Evolutionary conservation across 208 protist genomes (phyloP).

Genomic region (Acanthamoeba polyphaga): DNA sequence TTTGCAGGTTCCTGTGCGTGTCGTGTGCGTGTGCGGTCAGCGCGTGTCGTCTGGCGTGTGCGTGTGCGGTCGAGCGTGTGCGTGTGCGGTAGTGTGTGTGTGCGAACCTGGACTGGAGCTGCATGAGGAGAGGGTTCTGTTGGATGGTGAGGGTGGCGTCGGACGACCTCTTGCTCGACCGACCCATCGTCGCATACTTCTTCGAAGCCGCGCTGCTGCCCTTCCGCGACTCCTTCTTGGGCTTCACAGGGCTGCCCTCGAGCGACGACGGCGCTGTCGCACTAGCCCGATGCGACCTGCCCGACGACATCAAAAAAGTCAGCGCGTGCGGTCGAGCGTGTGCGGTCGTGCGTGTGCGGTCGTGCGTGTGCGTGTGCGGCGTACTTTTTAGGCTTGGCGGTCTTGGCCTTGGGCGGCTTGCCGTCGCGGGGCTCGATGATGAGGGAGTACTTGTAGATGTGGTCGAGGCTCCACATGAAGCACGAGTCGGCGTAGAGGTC

Average conservation of each 20-base stretch:
- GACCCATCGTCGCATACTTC: conserved; percentile 40
- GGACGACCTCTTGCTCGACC: background rate
- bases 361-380: background rate
- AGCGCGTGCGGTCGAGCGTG: background rate
- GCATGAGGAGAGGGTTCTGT: conserved; percentile 49
- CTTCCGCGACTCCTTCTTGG: conserved; percentile 35
- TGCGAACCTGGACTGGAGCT: conserved; percentile 17
- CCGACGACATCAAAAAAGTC: background rate
- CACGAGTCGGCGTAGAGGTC: conserved; percentile 14
- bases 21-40: background rate
- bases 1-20: background rate
- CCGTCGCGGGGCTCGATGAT: conserved; percentile 25
- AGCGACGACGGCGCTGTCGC: background rate
- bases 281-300: background rate
- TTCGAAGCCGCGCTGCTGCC: background rate
- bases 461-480: conserved; percentile 36
- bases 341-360: background rate
- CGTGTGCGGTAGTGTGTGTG: background rate
- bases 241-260: background rate
- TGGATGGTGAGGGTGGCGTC: conserved; percentile 38
- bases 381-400: conserved; percentile 10
- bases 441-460: conserved; percentile 49
- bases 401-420: conserved; percentile 34
- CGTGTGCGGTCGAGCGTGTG: background rate
- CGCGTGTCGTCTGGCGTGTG: background rate